Conservation (phyloP, 2,329 filamentous ascomycete genomes). For the Pyrenochaeta sp. region DNA sequence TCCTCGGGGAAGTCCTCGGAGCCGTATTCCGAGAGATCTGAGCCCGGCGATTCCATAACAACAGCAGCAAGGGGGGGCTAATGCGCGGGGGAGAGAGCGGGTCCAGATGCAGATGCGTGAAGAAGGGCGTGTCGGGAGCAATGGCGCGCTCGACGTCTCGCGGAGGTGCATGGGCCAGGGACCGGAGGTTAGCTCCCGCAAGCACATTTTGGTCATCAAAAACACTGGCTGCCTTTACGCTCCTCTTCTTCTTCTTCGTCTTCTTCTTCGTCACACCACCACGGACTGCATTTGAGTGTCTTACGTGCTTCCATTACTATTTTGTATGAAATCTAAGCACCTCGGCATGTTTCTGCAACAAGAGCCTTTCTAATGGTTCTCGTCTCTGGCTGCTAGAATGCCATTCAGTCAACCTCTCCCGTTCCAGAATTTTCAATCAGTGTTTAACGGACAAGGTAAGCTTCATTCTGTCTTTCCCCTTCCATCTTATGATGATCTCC, state of each 20-base stretch:
- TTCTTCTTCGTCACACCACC: too few relatives aligned
- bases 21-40: conserved; percentile 70
- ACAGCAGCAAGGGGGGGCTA: background rate
- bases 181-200: conserved; percentile 10
- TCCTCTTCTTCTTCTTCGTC: too few relatives aligned
- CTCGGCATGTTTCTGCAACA: background rate
- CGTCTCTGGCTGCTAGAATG: too few relatives aligned
- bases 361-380: too few relatives aligned
- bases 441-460: conserved; percentile 18
- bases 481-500: conserved; percentile 52
- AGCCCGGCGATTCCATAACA: conserved; percentile 64
- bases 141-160: conserved; percentile 12
- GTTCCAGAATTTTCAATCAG: too few relatives aligned
- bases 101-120: background rate
- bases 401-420: too few relatives aligned
- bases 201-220: conserved; percentile 13
- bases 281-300: background rate
- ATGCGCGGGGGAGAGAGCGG: conserved; percentile 1
- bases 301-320: background rate
- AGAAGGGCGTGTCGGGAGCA: conserved; percentile 11
- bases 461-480: background rate
- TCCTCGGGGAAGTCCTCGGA: conserved; percentile 70
- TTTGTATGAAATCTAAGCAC: background rate
- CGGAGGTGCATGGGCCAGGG: conserved; percentile 16
- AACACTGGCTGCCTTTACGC: background rate